These are phyloP conservation scores for Aspergillus pseudonomiae DNA, from an alignment of 2,329 filamentous ascomycete species.

Conservation along the genomic window DNA sequence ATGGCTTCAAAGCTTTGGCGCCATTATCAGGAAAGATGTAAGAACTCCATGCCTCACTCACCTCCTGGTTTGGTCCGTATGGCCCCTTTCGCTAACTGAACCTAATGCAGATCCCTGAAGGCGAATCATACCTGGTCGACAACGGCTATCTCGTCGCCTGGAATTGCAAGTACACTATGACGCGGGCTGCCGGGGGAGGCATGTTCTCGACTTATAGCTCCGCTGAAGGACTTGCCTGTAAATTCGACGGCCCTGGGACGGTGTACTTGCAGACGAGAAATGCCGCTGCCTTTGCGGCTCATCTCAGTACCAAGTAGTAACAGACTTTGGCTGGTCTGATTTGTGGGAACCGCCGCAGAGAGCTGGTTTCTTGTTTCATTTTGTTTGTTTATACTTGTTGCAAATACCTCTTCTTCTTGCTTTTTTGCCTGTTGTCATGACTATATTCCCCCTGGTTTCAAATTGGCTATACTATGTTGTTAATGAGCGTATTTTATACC, in stretches of 20 bases:
- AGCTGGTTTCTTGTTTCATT: background rate
- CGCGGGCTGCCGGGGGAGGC: slow-evolving; percentile 86
- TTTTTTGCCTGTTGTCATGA: too few species aligned
- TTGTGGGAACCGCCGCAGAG: background rate
- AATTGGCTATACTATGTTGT: too few species aligned
- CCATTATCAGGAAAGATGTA: slow-evolving; percentile 92
- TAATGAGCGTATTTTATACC: too few species aligned
- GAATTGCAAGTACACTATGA: slow-evolving; percentile 93
- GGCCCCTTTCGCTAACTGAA: too few species aligned
- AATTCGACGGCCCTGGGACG: slow-evolving; percentile 86
- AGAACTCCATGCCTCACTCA: slow-evolving; percentile 22
- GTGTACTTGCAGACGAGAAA: slow-evolving; percentile 94
- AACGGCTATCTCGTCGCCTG: slow-evolving; percentile 94
- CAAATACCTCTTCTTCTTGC: too few species aligned
- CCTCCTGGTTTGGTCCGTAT: too few species aligned
- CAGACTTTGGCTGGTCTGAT: too few species aligned
- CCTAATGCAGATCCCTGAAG: slow-evolving; percentile 44
- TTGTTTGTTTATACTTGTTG: too few species aligned
- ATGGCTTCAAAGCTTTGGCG: slow-evolving; percentile 92
- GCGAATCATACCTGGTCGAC: slow-evolving; percentile 88
- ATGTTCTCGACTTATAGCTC: slow-evolving; percentile 85
- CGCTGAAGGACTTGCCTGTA: slow-evolving; percentile 89
- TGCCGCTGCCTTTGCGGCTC: slow-evolving; percentile 63
- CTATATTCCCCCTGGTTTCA: too few species aligned
- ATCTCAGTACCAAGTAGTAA: slow-evolving; percentile 48